phyloP scores from a whole-genome alignment of 2,329 filamentous ascomycete species.

The Trichoderma polysporum region DNA sequence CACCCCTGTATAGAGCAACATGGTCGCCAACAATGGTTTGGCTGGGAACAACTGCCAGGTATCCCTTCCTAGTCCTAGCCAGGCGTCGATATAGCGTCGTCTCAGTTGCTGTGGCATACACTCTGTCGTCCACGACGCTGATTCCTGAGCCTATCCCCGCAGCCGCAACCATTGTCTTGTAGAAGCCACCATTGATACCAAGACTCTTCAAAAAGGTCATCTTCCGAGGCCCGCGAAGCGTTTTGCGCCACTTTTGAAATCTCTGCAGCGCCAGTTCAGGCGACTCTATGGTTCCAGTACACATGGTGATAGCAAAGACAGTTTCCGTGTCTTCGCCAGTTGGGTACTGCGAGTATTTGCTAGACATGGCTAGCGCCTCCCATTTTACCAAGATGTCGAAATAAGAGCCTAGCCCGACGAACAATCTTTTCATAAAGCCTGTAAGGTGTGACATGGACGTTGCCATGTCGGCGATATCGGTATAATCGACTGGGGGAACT shows the following conservation, averaged over 20 bases:
- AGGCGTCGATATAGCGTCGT: conserved; percentile 6
- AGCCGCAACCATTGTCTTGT: conserved; percentile 4
- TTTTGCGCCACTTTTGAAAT: conserved; percentile 10
- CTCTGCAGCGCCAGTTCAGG: not conserved
- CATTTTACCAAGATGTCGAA: conserved; percentile 14
- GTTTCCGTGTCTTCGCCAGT: conserved; percentile 17
- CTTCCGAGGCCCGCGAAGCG: conserved; percentile 1
- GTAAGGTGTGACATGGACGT: not conserved
- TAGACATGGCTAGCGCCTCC: conserved; percentile 3
- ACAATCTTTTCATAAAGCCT: not conserved
- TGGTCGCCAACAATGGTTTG: conserved; percentile 6
- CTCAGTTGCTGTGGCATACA: conserved; percentile 9
- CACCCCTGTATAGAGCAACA: conserved; percentile 5
- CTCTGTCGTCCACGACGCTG: not conserved
- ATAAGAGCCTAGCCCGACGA: conserved; percentile 8
- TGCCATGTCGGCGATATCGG: not conserved
- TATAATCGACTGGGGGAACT: not conserved
- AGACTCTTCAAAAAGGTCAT: conserved; percentile 7
- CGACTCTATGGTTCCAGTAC: not conserved
- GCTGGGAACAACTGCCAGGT: conserved; percentile 5
- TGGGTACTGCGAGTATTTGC: not conserved
- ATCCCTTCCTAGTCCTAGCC: conserved; percentile 17
- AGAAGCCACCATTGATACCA: not conserved
- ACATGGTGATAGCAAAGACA: conserved; percentile 16
- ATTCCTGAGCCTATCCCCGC: not conserved